Evolutionary conservation across 164 flowering plant genomes (phyloP).

Genomic region (Vitis riparia): DNA sequence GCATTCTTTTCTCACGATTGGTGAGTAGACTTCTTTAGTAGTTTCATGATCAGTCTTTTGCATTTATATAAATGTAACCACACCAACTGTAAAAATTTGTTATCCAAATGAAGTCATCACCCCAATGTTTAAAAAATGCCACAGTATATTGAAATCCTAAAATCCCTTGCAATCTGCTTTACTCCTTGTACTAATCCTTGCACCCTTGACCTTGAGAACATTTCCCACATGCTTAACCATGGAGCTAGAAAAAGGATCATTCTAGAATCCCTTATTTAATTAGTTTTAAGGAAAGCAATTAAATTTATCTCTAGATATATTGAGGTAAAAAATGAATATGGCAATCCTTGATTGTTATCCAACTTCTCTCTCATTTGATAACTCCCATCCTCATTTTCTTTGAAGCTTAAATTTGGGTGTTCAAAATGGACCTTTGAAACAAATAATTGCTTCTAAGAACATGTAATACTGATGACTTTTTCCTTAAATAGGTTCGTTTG

Average conservation of each 20-base stretch:
- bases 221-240: not conserved
- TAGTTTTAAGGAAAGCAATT: not conserved
- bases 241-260: not conserved
- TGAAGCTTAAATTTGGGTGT: not conserved
- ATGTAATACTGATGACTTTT: not conserved
- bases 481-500: constrained; percentile 64
- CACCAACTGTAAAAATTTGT: too few species aligned
- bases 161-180: not conserved
- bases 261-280: not conserved
- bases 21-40: constrained; percentile 40
- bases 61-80: too few species aligned
- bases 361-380: not conserved
- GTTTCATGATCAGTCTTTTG: not conserved
- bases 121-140: too few species aligned
- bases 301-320: not conserved
- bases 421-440: not conserved
- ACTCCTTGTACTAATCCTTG: not conserved
- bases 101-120: too few species aligned
- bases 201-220: not conserved
- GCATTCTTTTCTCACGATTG: constrained; percentile 95
- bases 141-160: not conserved
- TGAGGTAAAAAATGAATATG: not conserved
- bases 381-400: not conserved
- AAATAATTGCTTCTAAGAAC: not conserved
- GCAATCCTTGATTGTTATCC: not conserved